These are phyloP conservation scores for Salix brachista DNA, from an alignment of 345 rosid genomes.

Conservation along the genomic window DNA sequence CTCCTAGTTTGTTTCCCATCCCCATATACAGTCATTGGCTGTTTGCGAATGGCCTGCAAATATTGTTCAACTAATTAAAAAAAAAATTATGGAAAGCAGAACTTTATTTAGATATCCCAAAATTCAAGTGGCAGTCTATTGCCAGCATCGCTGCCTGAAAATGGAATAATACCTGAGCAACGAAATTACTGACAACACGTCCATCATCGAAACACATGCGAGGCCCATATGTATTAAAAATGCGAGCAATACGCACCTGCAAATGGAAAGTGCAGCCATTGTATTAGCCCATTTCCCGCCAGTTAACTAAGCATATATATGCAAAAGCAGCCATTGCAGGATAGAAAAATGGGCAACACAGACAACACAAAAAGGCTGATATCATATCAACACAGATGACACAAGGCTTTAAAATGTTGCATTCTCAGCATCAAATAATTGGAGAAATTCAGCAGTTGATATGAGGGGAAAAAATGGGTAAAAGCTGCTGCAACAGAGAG, in stretches of 20 bases:
- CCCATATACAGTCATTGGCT: slow-evolving; percentile 92
- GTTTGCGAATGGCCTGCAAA: slow-evolving; percentile 49
- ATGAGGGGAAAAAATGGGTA: background rate
- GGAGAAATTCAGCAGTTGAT: background rate
- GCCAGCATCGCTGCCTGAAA: background rate
- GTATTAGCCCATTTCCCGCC: background rate
- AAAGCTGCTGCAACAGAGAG: background rate
- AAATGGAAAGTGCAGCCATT: slow-evolving; percentile 8
- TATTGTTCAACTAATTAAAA: background rate
- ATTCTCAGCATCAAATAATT: background rate
- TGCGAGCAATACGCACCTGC: slow-evolving; percentile 98
- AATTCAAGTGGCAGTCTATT: background rate
- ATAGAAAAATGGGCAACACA: background rate
- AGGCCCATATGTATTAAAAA: slow-evolving; percentile 96
- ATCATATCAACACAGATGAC: background rate
- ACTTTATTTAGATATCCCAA: background rate
- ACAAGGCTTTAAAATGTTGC: background rate
- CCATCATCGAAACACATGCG: slow-evolving; percentile 99
- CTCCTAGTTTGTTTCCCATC: slow-evolving; percentile 99
- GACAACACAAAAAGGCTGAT: background rate
- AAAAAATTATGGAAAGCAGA: background rate
- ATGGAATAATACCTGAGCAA: slow-evolving; percentile 65
- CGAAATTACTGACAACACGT: slow-evolving; percentile 99
- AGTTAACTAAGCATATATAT: background rate
- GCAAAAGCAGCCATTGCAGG: background rate